Evolutionary conservation across 805 yeast genomes (phyloP).

Genomic region (Metschnikowia hibisci): DNA sequence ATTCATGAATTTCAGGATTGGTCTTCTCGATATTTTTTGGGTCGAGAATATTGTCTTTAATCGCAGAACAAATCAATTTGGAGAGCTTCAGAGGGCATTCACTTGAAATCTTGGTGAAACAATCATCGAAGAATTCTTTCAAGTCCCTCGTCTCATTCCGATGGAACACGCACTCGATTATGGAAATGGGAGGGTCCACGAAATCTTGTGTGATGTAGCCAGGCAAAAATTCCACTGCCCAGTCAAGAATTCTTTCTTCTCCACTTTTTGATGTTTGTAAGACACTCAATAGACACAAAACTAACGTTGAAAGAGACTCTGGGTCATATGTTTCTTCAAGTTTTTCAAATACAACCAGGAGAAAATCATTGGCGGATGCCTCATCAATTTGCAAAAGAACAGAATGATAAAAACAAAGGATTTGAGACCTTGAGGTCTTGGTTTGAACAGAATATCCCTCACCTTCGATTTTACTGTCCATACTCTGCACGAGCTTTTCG

Average conservation of each 20-base stretch:
- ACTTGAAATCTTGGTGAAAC: conserved; percentile 26
- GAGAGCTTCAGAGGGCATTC: conserved; percentile 14
- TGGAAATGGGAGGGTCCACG: conserved; percentile 21
- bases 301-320: background rate
- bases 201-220: conserved; percentile 25
- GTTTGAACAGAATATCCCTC: background rate
- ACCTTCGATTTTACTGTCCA: conserved; percentile 3
- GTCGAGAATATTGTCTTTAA: conserved; percentile 1
- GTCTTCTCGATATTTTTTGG: conserved; percentile 2
- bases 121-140: conserved; percentile 25
- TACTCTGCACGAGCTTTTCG: conserved; percentile 2
- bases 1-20: conserved; percentile 25
- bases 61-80: conserved; percentile 3
- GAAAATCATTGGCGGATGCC: background rate
- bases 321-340: conserved; percentile 10
- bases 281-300: background rate
- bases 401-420: conserved; percentile 5
- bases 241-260: conserved; percentile 4
- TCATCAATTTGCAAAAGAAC: background rate
- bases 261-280: background rate
- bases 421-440: conserved; percentile 2
- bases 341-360: conserved; percentile 5
- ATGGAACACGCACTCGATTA: conserved; percentile 11
- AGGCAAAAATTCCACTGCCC: conserved; percentile 17
- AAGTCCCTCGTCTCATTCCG: conserved; percentile 2